A percentile compares a stretch with the other conserved stretches of the same genome.
phyloP scores from a whole-genome alignment of 2,329 filamentous ascomycete genomes.

The Escovopsis sp. region DNA sequence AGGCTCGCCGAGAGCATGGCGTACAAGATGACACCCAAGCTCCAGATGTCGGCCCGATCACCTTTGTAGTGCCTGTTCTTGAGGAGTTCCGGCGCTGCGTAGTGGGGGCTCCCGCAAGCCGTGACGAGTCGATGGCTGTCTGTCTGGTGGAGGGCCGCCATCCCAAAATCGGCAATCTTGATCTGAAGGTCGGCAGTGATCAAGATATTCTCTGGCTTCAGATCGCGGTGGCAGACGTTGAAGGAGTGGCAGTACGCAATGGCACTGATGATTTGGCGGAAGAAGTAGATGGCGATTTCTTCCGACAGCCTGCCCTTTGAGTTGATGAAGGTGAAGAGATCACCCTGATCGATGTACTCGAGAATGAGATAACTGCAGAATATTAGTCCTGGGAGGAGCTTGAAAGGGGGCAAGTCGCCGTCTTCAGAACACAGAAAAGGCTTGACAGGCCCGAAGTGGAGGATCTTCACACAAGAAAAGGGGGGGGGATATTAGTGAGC shows the following conservation, averaged over 20 bases:
- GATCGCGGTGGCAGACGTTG: slow-evolving; percentile 88
- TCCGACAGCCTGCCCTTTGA: slow-evolving; percentile 60
- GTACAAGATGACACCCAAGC: slow-evolving; percentile 77
- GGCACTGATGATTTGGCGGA: slow-evolving; percentile 85
- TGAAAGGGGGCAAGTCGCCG: too few species aligned
- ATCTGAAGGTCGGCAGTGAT: slow-evolving; percentile 62
- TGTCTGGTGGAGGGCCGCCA: slow-evolving; percentile 83
- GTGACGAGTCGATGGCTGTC: slow-evolving; percentile 67
- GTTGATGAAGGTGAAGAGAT: slow-evolving; percentile 79
- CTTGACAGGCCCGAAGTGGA: too few species aligned
- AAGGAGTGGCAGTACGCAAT: slow-evolving; percentile 87
- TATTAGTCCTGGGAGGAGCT: background rate
- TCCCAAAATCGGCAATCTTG: slow-evolving; percentile 95
- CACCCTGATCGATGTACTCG: slow-evolving; percentile 68
- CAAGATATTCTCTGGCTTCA: slow-evolving; percentile 95
- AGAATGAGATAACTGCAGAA: slow-evolving; percentile 70
- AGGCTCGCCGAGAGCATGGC: slow-evolving; percentile 72
- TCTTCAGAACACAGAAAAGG: too few species aligned
- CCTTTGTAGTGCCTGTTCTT: slow-evolving; percentile 65
- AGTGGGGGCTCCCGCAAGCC: slow-evolving; percentile 91
- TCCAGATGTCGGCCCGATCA: slow-evolving; percentile 86
- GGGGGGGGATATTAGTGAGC: background rate
- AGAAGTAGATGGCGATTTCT: slow-evolving; percentile 67
- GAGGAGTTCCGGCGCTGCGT: slow-evolving; percentile 86
- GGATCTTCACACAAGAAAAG: too few species aligned